A percentile compares a stretch with the other conserved stretches of the same genome.
Conservation (phyloP, 2,329 filamentous ascomycete genomes). For the Botrytis fabae region DNA sequence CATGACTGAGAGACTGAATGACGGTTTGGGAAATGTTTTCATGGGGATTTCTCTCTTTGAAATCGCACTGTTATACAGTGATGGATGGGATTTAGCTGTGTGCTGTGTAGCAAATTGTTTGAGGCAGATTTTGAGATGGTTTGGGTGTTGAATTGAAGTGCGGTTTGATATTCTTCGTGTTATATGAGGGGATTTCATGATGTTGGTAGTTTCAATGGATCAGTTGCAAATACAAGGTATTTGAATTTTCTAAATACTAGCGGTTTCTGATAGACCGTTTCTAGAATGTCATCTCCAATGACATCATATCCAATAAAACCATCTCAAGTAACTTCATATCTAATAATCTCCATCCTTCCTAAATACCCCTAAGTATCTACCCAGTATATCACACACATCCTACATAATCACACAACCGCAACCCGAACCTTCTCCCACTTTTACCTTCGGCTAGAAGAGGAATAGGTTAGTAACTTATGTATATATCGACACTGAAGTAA, state of each 20-base stretch:
- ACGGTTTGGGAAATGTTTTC: not conserved
- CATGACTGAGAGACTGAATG: not conserved
- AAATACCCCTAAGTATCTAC: not conserved
- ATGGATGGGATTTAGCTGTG: accelerated
- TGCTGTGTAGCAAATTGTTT: not conserved
- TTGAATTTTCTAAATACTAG: not conserved
- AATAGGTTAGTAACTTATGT: not conserved
- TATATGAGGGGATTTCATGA: not conserved
- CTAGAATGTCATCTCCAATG: accelerated
- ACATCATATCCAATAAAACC: too few species aligned
- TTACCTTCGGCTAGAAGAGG: not conserved
- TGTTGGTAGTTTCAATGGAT: not conserved
- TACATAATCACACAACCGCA: not conserved
- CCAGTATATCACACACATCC: accelerated
- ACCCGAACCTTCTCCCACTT: not conserved
- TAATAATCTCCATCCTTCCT: not conserved
- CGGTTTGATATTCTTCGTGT: not conserved
- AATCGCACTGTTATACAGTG: not conserved
- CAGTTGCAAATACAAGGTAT: not conserved
- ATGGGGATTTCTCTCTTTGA: not conserved
- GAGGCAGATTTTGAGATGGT: not conserved
- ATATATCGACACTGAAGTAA: too few species aligned
- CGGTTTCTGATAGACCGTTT: too few species aligned
- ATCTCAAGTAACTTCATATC: too few species aligned
- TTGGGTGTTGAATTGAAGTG: not conserved